phyloP scores from a whole-genome alignment of 1,139 yeast species.

The Pichia sp. region DNA sequence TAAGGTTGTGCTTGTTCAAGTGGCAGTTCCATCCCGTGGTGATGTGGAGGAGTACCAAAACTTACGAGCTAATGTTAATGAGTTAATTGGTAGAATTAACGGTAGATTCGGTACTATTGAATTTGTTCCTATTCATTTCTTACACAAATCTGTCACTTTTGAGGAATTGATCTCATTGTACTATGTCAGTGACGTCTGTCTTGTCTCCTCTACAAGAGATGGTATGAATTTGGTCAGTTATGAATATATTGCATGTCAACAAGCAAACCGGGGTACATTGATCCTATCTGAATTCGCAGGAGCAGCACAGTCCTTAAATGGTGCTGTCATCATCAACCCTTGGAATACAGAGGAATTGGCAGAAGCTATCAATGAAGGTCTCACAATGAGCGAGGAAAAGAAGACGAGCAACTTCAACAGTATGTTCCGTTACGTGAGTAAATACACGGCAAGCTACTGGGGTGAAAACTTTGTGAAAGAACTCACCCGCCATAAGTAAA shows the following conservation, averaged over 20 bases:
- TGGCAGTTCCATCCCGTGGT: constrained; percentile 96
- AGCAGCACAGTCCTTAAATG: constrained; percentile 96
- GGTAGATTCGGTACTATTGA: constrained; percentile 96
- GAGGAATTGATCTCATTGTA: constrained; percentile 87
- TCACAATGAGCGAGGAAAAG: constrained; percentile 80
- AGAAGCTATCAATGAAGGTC: constrained; percentile 76
- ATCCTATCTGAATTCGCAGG: constrained; percentile 95
- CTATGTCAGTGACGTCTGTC: constrained; percentile 79
- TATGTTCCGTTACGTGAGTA: constrained; percentile 77
- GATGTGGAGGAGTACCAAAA: constrained; percentile 98
- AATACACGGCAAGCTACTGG: constrained; percentile 95
- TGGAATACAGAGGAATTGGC: constrained; percentile 97
- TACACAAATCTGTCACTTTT: constrained; percentile 88
- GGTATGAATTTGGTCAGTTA: constrained; percentile 97
- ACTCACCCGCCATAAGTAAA: constrained; percentile 26
- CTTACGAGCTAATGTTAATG: constrained; percentile 88
- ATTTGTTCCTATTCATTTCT: constrained; percentile 93
- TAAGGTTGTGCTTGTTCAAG: constrained; percentile 90
- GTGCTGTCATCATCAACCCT: constrained; percentile 90
- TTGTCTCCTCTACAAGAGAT: constrained; percentile 91
- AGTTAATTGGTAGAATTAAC: constrained; percentile 92
- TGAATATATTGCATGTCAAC: constrained; percentile 95
- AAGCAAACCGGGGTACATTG: constrained; percentile 76
- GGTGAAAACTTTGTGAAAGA: constrained; percentile 95
- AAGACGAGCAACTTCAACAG: constrained; percentile 70